Evolutionary conservation across 352 stramenopile species (phyloP), one percentile per base, ranked within the genome.

Genomic region (Phytophthora hibernalis): DNA sequence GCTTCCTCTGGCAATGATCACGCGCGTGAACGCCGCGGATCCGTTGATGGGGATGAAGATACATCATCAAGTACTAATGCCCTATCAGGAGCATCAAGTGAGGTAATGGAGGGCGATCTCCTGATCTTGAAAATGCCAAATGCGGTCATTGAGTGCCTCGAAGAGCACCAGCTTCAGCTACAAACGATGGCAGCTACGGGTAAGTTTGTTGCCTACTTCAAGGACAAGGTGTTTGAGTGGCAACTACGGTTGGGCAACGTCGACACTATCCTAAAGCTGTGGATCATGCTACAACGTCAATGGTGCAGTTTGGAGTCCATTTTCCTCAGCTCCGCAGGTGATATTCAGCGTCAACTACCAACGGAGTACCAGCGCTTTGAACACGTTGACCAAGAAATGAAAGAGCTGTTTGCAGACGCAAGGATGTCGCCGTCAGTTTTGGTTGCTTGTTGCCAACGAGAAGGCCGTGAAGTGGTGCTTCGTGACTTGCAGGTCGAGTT

Each of bases 151-250:
- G 96, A 99, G 66, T 93, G 79, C 18, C 91, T 99, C 8, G 96
- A 99, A 78, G 90, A 97, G 40, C 94, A 99, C 57, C 95, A 98
- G 65, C 86, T 99, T 47, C 90, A 98, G 55, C 74, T 99, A 2
- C 96, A 99, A 68, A 97, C 90, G 9, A 99, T 98, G 85, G 93
- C 93, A n/a, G 90, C 90, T n/a, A 97, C 97, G 72, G 95, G 93
- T 21, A 98, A 98, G 63, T 98, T 98, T 61, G 96, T 98, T 43
- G 89, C 95, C 16, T 98, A 98, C 54, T 98, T 99, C 61, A 92
- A 96, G 31, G 91, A 98, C 54, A 91, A 95, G n/a, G 95, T 99
- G 16, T 92, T 97, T 15, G 82, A 98, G 43, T 99, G 96, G 96
- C 96, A 98, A 59, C 78, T 87, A 31, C 83, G 80, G 18, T 79